These are phyloP conservation scores for Clitopilus hobsonii DNA, from an alignment of 768 basidiomycete species.

Conservation along the genomic window DNA sequence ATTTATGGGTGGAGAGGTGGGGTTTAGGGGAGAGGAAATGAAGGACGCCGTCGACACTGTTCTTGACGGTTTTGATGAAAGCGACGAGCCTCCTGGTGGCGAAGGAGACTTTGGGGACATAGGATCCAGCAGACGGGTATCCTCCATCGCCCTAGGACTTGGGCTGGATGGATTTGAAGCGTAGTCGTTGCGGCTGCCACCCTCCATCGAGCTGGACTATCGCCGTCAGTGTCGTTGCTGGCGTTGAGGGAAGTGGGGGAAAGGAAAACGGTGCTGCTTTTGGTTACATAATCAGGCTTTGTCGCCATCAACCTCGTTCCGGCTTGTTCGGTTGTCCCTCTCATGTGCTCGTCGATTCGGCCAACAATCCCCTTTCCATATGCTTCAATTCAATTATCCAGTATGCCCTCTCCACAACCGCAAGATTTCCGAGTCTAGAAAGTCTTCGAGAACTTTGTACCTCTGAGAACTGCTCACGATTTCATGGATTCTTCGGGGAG, in stretches of 20 bases:
- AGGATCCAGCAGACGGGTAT: not conserved
- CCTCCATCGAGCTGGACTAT: not conserved
- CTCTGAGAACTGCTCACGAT: not conserved
- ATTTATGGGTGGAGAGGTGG: not conserved
- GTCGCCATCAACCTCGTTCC: not conserved
- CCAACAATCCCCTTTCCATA: not conserved
- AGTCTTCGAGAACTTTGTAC: not conserved
- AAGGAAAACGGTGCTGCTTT: not conserved
- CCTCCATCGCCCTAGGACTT: not conserved
- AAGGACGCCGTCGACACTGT: slow-evolving; percentile 5
- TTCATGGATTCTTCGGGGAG: not conserved
- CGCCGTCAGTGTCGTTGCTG: slow-evolving; percentile 1
- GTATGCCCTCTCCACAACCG: not conserved
- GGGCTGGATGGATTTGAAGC: not conserved
- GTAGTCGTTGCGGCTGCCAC: not conserved
- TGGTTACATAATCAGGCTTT: not conserved
- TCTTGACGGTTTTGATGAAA: not conserved
- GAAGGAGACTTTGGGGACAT: not conserved
- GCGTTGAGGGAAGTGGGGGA: not conserved
- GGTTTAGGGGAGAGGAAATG: slow-evolving; percentile 14
- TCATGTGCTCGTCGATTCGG: not conserved
- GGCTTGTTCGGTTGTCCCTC: not conserved
- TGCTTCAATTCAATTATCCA: not conserved
- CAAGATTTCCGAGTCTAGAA: not conserved
- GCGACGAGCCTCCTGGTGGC: not conserved